These are phyloP conservation scores for Blastomyces percursus DNA, from an alignment of 2,329 filamentous ascomycete genomes.

Conservation along the genomic window DNA sequence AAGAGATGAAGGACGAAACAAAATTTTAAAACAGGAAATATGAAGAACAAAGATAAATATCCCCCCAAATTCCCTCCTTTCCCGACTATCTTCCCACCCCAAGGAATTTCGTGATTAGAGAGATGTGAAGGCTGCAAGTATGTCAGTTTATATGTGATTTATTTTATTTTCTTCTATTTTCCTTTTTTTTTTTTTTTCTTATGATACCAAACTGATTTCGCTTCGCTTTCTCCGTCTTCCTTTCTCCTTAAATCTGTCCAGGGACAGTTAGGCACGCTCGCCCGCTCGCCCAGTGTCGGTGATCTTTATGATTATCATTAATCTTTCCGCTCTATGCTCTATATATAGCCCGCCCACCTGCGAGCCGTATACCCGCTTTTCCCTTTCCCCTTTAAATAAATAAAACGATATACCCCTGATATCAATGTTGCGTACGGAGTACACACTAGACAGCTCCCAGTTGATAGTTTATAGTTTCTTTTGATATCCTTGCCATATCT, in stretches of 20 bases:
- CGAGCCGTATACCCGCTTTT: not conserved
- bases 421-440: too few relatives aligned
- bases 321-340: not conserved
- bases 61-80: not conserved
- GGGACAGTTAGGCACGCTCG: not conserved
- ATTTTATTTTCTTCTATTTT: not conserved
- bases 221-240: not conserved
- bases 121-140: not conserved
- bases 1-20: not conserved
- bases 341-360: not conserved
- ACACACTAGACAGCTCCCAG: too few relatives aligned
- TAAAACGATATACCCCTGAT: too few relatives aligned
- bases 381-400: not conserved
- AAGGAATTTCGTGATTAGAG: not conserved
- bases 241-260: not conserved
- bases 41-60: not conserved
- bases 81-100: not conserved
- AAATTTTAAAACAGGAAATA: not conserved
- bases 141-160: not conserved
- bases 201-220: not conserved
- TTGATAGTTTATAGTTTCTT: too few relatives aligned
- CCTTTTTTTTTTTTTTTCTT: not conserved
- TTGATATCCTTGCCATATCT: too few relatives aligned
- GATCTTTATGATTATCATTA: not conserved
- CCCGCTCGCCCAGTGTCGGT: not conserved